Percentiles rank a stretch among this genome's conserved stretches.
Conservation (phyloP, 2,329 filamentous ascomycete genomes). For the Alternaria brassicae region DNA sequence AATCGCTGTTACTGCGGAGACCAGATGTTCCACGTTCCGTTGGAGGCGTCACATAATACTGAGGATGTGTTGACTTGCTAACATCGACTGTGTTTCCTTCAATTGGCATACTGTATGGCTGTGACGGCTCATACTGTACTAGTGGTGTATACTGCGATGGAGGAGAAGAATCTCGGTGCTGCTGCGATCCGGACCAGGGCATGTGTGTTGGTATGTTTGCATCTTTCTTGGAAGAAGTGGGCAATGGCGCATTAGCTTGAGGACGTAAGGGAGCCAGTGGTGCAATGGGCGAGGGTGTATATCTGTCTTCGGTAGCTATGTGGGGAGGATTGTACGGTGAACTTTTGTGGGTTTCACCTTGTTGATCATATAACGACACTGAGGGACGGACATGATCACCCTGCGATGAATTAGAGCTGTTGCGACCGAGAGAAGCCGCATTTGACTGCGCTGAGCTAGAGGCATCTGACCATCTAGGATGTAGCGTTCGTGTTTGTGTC, state of each 20-base stretch:
- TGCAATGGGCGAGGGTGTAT: slow-evolving; percentile 17
- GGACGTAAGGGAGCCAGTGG: slow-evolving; percentile 22
- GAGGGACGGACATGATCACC: slow-evolving; percentile 8
- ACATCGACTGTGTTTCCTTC: not conserved
- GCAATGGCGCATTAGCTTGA: slow-evolving; percentile 4
- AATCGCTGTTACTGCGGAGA: not conserved
- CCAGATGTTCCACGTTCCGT: slow-evolving; percentile 4
- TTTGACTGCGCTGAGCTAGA: slow-evolving; percentile 41
- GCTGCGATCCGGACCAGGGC: slow-evolving; percentile 15
- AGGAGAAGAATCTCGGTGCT: not conserved
- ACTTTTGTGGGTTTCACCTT: slow-evolving; percentile 4
- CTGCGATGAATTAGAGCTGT: slow-evolving; percentile 37
- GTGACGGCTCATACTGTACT: not conserved
- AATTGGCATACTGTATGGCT: slow-evolving; percentile 1
- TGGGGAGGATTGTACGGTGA: slow-evolving; percentile 9
- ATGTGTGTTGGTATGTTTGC: not conserved
- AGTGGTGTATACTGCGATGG: not conserved
- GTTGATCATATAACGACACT: not conserved
- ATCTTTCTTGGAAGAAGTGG: not conserved
- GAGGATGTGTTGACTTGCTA: not conserved
- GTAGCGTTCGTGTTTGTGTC: slow-evolving; percentile 9
- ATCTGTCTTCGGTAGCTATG: slow-evolving; percentile 5
- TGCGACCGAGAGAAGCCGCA: slow-evolving; percentile 32
- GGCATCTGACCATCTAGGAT: slow-evolving; percentile 33
- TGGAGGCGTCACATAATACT: not conserved